phyloP scores from a whole-genome alignment of 441 rosid genomes.

The Jatropha podagrica region DNA sequence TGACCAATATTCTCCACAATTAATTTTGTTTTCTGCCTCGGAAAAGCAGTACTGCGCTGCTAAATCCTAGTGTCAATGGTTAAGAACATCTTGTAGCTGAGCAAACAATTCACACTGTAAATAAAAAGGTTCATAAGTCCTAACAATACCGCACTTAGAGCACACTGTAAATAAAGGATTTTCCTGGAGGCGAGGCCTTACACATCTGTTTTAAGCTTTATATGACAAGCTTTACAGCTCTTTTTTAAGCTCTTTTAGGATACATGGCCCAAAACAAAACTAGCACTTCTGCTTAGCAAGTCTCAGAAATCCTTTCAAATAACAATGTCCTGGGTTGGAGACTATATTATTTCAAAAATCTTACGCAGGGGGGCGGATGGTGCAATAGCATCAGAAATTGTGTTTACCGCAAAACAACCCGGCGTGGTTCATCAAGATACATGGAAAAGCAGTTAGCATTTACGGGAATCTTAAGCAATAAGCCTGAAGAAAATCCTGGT shows the following conservation, averaged over 20 bases:
- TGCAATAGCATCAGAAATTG: constrained; percentile 75
- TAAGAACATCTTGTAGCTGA: too few species aligned
- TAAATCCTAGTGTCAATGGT: too few species aligned
- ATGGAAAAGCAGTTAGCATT: constrained; percentile 85
- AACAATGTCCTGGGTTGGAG: neutral
- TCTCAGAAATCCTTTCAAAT: neutral
- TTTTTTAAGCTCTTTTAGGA: neutral
- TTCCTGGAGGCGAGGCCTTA: too few species aligned
- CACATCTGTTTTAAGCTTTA: too few species aligned
- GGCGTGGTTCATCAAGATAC: constrained; percentile 78
- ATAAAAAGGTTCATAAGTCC: too few species aligned
- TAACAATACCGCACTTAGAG: neutral
- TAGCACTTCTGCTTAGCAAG: neutral
- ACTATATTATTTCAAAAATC: constrained; percentile 16
- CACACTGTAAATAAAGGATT: too few species aligned
- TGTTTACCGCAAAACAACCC: constrained; percentile 64
- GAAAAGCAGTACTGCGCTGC: too few species aligned
- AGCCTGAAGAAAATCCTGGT: constrained; percentile 80
- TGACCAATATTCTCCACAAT: too few species aligned
- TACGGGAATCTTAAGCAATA: constrained; percentile 77
- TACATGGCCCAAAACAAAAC: neutral
- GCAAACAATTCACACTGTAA: too few species aligned
- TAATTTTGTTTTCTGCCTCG: too few species aligned
- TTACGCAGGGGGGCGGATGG: constrained; percentile 97
- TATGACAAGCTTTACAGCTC: too few species aligned